Conservation (phyloP, 139 green algal genomes). For the Pleodorina starrii region DNA sequence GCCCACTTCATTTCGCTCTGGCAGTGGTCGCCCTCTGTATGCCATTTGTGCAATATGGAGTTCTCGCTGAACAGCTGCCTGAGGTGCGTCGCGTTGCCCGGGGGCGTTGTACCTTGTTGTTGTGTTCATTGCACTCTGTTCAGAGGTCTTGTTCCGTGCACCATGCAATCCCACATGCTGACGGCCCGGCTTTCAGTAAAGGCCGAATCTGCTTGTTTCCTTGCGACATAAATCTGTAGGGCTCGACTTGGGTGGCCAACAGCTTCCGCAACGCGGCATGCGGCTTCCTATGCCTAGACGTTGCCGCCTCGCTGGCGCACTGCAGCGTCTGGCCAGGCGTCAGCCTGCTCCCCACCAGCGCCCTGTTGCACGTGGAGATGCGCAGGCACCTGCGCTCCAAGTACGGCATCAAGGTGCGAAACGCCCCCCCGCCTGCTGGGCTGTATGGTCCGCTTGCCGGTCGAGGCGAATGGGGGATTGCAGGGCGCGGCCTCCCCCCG, state of each 20-base stretch:
- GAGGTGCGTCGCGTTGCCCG: neutral
- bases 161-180: neutral
- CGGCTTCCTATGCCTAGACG: constrained; percentile 7
- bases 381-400: constrained; percentile 7
- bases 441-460: too few relatives aligned
- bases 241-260: neutral
- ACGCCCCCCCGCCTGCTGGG: too few relatives aligned
- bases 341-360: constrained; percentile 13
- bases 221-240: too few relatives aligned
- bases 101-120: neutral
- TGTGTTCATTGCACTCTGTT: neutral
- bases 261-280: neutral
- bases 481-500: too few relatives aligned
- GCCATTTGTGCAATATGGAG: constrained; percentile 35
- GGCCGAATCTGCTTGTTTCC: too few relatives aligned
- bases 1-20: neutral
- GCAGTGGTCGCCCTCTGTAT: constrained; percentile 20
- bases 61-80: constrained; percentile 11
- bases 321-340: neutral
- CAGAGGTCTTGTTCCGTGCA: neutral
- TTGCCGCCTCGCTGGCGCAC: neutral
- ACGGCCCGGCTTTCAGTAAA: neutral
- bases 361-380: constrained; percentile 12
- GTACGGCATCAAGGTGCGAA: constrained; percentile 43
- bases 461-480: too few relatives aligned